Evolutionary conservation across 805 yeast species (phyloP).

Genomic region (Komagataella pseudopastoris): DNA sequence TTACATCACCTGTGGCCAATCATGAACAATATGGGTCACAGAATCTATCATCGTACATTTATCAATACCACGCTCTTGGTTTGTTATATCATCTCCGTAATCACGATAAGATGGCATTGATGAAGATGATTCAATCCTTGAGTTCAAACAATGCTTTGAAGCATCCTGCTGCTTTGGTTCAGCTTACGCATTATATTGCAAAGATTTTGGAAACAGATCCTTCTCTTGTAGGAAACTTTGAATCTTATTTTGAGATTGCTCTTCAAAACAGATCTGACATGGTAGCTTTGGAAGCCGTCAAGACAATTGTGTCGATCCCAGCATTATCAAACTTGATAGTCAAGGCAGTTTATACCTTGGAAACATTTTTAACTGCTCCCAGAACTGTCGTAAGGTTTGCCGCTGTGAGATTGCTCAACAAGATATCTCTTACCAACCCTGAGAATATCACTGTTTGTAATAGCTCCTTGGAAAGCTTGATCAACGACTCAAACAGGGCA

Average conservation of each 20-base stretch:
- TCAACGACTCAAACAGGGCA: slow-evolving; percentile 81
- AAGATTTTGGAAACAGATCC: slow-evolving; percentile 62
- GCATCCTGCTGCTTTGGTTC: slow-evolving; percentile 73
- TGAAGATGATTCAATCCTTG: slow-evolving; percentile 78
- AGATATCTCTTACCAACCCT: slow-evolving; percentile 71
- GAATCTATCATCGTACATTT: slow-evolving; percentile 56
- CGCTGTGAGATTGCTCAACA: slow-evolving; percentile 82
- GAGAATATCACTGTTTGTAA: slow-evolving; percentile 70
- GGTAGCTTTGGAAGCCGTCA: slow-evolving; percentile 88
- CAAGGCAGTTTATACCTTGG: slow-evolving; percentile 61
- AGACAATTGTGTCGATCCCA: slow-evolving; percentile 45
- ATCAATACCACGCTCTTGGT: slow-evolving; percentile 95
- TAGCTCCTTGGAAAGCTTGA: slow-evolving; percentile 72
- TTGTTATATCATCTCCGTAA: slow-evolving; percentile 76
- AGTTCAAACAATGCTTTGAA: slow-evolving; percentile 46
- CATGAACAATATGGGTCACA: slow-evolving; percentile 44
- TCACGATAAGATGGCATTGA: slow-evolving; percentile 87
- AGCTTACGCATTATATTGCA: slow-evolving; percentile 72
- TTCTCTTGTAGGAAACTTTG: slow-evolving; percentile 42
- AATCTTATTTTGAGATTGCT: slow-evolving; percentile 56
- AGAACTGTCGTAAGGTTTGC: slow-evolving; percentile 84
- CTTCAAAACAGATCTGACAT: slow-evolving; percentile 72
- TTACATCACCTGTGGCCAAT: slow-evolving; percentile 31
- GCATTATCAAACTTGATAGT: slow-evolving; percentile 55
- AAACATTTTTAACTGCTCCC: slow-evolving; percentile 71